Evolutionary conservation across 805 yeast species (phyloP).

Genomic region (Lipomyces orientalis): DNA sequence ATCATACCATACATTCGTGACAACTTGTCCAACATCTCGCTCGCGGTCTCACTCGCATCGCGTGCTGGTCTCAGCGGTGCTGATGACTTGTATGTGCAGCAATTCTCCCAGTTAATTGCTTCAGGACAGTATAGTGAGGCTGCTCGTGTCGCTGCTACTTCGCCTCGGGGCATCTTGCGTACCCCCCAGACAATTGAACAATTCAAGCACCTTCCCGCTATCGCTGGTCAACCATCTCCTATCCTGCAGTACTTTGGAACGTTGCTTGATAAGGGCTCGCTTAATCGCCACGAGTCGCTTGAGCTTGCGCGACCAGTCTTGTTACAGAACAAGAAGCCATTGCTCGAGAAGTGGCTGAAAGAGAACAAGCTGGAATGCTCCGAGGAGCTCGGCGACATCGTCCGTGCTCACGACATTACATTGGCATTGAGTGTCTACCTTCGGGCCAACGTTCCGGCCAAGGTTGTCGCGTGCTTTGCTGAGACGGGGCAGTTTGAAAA

Average conservation of each 20-base stretch:
- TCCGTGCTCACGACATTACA: conserved; percentile 82
- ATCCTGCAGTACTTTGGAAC: conserved; percentile 90
- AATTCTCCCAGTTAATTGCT: conserved; percentile 81
- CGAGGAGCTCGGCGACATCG: conserved; percentile 97
- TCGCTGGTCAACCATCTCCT: conserved; percentile 95
- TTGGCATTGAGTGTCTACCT: conserved; percentile 90
- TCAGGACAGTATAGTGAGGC: conserved; percentile 90
- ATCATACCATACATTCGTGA: conserved; percentile 88
- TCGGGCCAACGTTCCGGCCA: conserved; percentile 79
- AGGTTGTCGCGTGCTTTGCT: conserved; percentile 90
- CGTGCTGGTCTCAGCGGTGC: conserved; percentile 99
- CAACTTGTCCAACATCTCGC: conserved; percentile 80
- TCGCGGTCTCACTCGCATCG: conserved; percentile 87
- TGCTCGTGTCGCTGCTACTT: conserved; percentile 95
- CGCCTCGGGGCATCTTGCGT: conserved; percentile 78
- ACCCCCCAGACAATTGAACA: conserved; percentile 93
- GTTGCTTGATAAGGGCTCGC: conserved; percentile 86
- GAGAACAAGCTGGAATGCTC: conserved; percentile 93
- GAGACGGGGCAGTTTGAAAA: conserved; percentile 97
- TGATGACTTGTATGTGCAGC: conserved; percentile 86
- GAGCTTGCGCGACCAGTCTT: conserved; percentile 95
- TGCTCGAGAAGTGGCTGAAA: conserved; percentile 94
- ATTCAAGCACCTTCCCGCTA: conserved; percentile 85
- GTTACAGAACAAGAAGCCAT: conserved; percentile 91
- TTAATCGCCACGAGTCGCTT: conserved; percentile 90